Evolutionary conservation across 2,329 filamentous ascomycete species (phyloP).

Genomic region (Thelonectria blattea): DNA sequence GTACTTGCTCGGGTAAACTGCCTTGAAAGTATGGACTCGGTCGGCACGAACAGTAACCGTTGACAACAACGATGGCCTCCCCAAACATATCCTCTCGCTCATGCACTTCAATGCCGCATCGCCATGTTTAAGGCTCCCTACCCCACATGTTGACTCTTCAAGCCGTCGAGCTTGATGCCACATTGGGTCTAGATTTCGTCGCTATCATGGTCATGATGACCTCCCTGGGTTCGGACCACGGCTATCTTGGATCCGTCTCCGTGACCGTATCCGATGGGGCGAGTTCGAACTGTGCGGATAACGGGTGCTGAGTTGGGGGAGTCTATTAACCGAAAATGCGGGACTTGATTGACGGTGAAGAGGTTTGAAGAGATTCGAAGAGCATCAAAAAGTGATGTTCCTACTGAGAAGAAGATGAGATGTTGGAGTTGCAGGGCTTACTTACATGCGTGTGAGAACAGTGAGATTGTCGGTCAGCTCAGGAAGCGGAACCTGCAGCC

Average conservation of each 20-base stretch:
- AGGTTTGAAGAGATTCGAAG: no score
- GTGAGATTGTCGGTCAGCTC: no score
- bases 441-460: no score
- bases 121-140: neutral
- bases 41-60: no score
- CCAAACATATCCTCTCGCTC: conserved; percentile 1
- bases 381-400: no score
- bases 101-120: neutral
- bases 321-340: no score
- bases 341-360: no score
- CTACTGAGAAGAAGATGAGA: no score
- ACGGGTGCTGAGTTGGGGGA: no score
- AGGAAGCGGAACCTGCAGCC: no score
- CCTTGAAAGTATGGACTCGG: no score
- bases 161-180: conserved; percentile 3
- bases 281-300: conserved; percentile 12
- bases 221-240: neutral
- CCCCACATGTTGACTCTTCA: conserved; percentile 12
- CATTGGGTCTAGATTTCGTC: conserved; percentile 11
- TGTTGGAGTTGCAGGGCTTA: no score
- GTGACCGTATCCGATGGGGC: conserved; percentile 12
- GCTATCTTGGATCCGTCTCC: conserved; percentile 7
- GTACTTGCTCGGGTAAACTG: neutral
- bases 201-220: conserved; percentile 6
- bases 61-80: neutral